Evolutionary conservation across 306 rosid genomes (phyloP), one percentile per base, ranked within the genome.

Genomic region (Pterocarpus macrocarpus): DNA sequence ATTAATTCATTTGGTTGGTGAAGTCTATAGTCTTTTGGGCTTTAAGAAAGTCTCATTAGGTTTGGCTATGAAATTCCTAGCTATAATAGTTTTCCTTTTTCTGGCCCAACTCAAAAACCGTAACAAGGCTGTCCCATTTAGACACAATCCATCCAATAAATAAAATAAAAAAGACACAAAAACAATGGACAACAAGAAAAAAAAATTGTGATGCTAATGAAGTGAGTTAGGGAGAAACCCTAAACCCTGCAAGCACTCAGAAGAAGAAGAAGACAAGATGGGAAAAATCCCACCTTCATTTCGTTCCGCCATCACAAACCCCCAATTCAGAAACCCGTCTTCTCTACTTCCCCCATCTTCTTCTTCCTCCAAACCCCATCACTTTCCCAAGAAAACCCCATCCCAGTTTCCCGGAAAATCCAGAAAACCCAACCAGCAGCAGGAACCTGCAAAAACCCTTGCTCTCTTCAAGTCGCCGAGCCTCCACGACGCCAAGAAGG

Each of bases 201-300:
- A 10, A 11, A 45, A 47, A 47, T 9, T 47, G 53, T 47, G 15
- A 8, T 43, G 49, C 6, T 38, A 22, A 38, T 38, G 41, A 38
- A 6, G 1, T 38, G 41, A 43, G 49, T 2, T 43, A 22, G 28
- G 28, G 28, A 22, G 28, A 22, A 53, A 69, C 66, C 79, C 81
- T 75, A 75, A 63, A 70, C 73, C 80, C 82, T 70, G 62, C 73
- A 36, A 50, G 14, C 36, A 71, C 11, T 36, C 69, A 22, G 69
- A 64, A 44, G 81, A 71, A 77, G 30, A 64, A 44, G 32, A 61
- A 62, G 66, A 65, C 7, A 28, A 66, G 3, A 91, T 93, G 94
- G 97, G 97, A n/a, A 93, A 90, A 81, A 55, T 93, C 65, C 87
- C 98, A 61, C 87, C 91, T 39, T 65, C 93, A 7, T 80, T 90